Percentiles rank a stretch among this genome's conserved stretches.
Conservation (phyloP, 306 rosid genomes). For the Cicer pinnatifidum region DNA sequence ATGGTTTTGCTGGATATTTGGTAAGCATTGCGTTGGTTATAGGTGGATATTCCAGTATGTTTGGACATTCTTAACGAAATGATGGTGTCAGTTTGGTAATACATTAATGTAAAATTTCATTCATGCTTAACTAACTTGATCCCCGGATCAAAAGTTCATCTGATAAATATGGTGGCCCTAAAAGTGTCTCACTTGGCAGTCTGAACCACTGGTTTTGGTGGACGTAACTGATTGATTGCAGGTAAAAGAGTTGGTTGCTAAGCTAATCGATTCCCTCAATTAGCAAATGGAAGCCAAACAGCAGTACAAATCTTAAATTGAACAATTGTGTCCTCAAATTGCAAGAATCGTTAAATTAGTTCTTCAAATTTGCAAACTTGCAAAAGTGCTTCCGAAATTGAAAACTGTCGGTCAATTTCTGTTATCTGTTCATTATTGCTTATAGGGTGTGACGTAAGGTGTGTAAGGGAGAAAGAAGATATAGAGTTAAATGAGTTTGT, state of each 20-base stretch:
- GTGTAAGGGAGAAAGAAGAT: too few relatives aligned
- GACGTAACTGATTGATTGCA: background rate
- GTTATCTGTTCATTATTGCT: too few relatives aligned
- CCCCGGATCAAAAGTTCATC: background rate
- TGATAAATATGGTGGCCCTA: background rate
- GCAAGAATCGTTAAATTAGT: too few relatives aligned
- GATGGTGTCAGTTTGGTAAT: conserved; percentile 1
- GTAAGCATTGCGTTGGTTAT: background rate
- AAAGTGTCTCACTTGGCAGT: background rate
- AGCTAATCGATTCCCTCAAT: background rate
- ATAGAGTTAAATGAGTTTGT: too few relatives aligned
- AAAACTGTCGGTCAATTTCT: too few relatives aligned
- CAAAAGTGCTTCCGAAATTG: too few relatives aligned
- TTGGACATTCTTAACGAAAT: conserved; percentile 1
- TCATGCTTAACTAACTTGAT: background rate
- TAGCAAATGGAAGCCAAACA: too few relatives aligned
- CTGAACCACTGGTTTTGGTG: background rate
- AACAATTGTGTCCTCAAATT: too few relatives aligned
- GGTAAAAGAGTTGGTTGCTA: background rate
- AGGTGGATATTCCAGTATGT: background rate
- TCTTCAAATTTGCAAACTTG: too few relatives aligned
- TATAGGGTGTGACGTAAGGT: too few relatives aligned
- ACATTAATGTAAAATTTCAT: background rate
- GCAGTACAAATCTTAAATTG: too few relatives aligned
- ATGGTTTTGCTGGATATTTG: conserved; percentile 8